Base-by-base conservation (phyloP, 2,329 filamentous ascomycete species). In the Thelonectria rubi region DNA sequence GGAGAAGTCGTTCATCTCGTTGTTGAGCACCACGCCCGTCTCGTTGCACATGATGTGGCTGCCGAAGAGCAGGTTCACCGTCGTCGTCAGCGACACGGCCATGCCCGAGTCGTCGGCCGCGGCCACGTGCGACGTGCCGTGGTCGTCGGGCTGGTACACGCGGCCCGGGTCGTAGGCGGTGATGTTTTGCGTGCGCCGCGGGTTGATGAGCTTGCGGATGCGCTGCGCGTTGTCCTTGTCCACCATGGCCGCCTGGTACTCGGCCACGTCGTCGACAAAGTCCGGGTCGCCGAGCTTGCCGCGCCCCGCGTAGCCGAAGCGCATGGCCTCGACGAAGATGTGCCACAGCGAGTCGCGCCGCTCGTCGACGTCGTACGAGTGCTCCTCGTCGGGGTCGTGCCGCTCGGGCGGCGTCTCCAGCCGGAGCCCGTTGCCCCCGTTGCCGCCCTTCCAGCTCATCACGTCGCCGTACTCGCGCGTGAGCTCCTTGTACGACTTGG, bases 31-130 rank as follows among this genome's bases (percentile, higher is more conserved):
- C 60, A 97, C 84, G 17, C 94, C 94, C 0, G 93, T 94, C 68
- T 90, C 85, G 0, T 93, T 92, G 1, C 94, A 90, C 77, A 97
- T 87, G 65, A 97, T 76, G 18, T 88, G 83, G 26, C 88, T 90
- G 47, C 94, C 94, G 70, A 97, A 98, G 3, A 95, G 82, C 5
- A 95, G 82, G 76, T 97, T 97, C 58, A 97, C 82, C 0, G 94
- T 97, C 1, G 93, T 95, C 0, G 94, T 97, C 12, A 93, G 82
- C 1, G 91, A 90, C 37, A 96, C 85, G 2, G 93, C 88, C 75
- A 97, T 82, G 7, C 94, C 94, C 0, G 84, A 82, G 8, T 77
- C 76, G 75, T 97, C 94, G 0, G 89, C 88, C 0, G 91, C 82
- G 1, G 91, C 87, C 9, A 94, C 79, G 68, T 93, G 91, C 17